These are phyloP conservation scores for Aspergillus niger DNA, from an alignment of 2,329 filamentous ascomycete genomes.

Conservation along the genomic window DNA sequence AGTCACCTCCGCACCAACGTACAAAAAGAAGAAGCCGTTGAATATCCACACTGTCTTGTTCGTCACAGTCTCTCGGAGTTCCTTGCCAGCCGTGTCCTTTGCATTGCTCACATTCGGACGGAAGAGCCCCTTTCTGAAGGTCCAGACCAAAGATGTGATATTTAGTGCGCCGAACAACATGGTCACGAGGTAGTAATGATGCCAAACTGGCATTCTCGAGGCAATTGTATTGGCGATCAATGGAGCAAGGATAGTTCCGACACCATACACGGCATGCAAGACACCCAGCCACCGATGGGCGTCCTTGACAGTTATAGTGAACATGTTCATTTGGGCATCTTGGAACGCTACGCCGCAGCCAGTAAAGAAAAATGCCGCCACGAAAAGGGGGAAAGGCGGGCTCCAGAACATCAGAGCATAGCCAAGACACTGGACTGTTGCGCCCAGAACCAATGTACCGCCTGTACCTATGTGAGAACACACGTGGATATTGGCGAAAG, in stretches of 20 bases:
- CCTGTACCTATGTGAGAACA: conserved; percentile 27
- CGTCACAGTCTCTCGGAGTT: conserved; percentile 22
- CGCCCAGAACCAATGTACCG: conserved; percentile 25
- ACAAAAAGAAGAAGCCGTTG: conserved; percentile 29
- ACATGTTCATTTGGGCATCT: conserved; percentile 27
- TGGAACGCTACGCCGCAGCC: conserved; percentile 26
- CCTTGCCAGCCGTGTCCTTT: conserved; percentile 22
- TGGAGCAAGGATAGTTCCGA: conserved; percentile 25
- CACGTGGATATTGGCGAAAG: conserved; percentile 28
- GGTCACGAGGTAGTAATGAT: conserved; percentile 26
- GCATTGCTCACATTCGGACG: conserved; percentile 22
- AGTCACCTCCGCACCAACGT: conserved; percentile 27
- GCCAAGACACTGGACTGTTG: conserved; percentile 22
- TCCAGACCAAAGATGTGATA: conserved; percentile 18
- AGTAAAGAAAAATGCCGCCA: conserved; percentile 27
- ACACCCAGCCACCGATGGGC: conserved; percentile 28
- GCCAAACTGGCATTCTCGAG: conserved; percentile 23
- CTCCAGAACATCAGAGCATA: conserved; percentile 28
- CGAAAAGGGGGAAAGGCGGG: conserved; percentile 25
- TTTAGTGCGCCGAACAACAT: conserved; percentile 21
- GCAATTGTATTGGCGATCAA: conserved; percentile 28
- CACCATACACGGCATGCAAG: conserved; percentile 27
- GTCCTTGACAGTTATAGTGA: conserved; percentile 25
- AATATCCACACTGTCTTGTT: conserved; percentile 26
- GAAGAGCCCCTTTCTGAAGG: conserved; percentile 25